Conservation (phyloP, 139 green algal genomes). For the Trebouxia sp. region DNA sequence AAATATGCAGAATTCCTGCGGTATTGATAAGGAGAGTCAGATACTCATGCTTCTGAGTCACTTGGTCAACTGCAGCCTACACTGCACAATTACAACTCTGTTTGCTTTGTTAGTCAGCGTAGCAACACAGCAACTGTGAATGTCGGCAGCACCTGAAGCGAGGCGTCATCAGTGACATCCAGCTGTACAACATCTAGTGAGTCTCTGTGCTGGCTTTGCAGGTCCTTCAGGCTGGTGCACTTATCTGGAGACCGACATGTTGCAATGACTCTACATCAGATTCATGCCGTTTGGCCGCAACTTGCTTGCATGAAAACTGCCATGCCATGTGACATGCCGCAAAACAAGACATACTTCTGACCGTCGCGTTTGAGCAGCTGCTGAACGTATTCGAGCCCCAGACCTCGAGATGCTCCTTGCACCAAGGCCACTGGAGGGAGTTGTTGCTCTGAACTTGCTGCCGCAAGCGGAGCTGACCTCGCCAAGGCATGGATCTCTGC, state of each 20-base stretch:
- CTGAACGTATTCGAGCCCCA: constrained; percentile 73
- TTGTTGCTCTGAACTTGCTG: neutral
- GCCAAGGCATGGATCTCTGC: neutral
- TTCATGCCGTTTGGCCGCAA: neutral
- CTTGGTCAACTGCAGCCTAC: constrained; percentile 42
- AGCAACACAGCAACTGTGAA: neutral
- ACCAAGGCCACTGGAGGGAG: constrained; percentile 47
- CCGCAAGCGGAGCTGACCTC: neutral
- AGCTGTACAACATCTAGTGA: constrained; percentile 58
- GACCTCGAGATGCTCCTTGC: constrained; percentile 64
- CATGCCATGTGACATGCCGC: neutral
- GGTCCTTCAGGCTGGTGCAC: constrained; percentile 44
- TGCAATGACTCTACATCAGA: constrained; percentile 76
- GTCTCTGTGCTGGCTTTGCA: constrained; percentile 39
- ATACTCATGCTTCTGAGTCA: constrained; percentile 39
- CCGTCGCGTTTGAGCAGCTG: constrained; percentile 54
- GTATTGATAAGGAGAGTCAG: constrained; percentile 78
- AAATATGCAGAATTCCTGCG: constrained; percentile 69
- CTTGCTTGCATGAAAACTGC: neutral
- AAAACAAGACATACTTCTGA: neutral
- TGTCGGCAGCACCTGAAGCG: constrained; percentile 43
- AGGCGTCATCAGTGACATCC: constrained; percentile 57
- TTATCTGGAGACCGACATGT: constrained; percentile 65
- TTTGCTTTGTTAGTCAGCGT: neutral
- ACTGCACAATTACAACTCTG: neutral